Percentiles rank a stretch among this genome's conserved stretches.
Evolutionary conservation across 352 stramenopile species (phyloP).

Genomic region (Pelagophyceae sp.): DNA sequence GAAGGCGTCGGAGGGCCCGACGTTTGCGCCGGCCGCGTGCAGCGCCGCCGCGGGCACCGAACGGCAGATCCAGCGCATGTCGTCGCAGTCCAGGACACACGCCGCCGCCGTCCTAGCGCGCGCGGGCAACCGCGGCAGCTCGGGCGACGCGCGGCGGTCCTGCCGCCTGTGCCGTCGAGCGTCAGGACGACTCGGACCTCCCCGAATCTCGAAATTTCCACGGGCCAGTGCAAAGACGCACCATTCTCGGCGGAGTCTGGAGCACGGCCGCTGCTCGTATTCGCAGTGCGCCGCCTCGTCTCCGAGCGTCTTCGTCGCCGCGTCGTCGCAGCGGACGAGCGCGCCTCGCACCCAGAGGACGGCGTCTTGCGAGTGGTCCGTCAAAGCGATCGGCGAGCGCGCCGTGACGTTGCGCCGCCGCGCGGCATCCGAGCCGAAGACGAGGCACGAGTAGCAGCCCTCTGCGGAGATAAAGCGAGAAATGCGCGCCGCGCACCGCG

Average conservation of each 20-base stretch:
- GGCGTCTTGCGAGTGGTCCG: background rate
- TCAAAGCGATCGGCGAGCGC: background rate
- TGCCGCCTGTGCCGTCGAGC: too few species aligned
- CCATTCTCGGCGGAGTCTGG: background rate
- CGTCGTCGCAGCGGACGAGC: background rate
- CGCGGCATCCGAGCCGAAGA: background rate
- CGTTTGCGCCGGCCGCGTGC: background rate
- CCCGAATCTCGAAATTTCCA: too few species aligned
- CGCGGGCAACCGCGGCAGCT: too few species aligned
- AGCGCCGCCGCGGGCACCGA: background rate
- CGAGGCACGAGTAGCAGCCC: constrained; percentile 6
- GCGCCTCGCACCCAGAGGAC: background rate
- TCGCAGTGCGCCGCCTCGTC: too few species aligned
- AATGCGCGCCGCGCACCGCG: background rate
- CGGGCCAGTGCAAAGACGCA: too few species aligned
- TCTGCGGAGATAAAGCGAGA: constrained; percentile 1
- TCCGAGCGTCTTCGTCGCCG: background rate
- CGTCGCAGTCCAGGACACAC: background rate
- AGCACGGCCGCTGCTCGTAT: background rate
- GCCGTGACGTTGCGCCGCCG: background rate
- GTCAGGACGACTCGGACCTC: too few species aligned
- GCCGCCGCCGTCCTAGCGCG: too few species aligned
- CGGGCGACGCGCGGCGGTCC: too few species aligned
- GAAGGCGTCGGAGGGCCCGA: background rate
- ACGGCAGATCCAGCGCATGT: constrained; percentile 19